Evolutionary conservation across 768 basidiomycete genomes (phyloP), one percentile per base, ranked within the genome.

Genomic region (Tricholomella constricta): DNA sequence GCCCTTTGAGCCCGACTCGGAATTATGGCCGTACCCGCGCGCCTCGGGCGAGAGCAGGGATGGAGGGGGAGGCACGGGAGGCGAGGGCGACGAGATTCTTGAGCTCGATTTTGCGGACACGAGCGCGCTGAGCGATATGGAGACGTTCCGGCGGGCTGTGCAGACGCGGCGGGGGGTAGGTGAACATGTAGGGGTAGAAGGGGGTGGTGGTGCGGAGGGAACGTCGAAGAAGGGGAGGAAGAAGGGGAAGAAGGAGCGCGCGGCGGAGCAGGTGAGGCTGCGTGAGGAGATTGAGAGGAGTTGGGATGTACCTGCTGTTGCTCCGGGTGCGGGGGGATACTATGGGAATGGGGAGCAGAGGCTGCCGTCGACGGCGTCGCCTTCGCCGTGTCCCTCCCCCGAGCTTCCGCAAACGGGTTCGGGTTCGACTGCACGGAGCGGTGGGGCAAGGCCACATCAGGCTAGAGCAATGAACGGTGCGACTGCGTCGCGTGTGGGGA

Each of bases 101-200:
- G 89, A 90, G 65, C 81, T 91, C 45, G 86, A 88, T 64, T 91
- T 88, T 61, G 77, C 78, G 5, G 89, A 90, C 50, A 90, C 80
- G 37, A 84, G 86, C 52, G 83, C 85, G 19, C 66, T 91, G 61
- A 88, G 86, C 63, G 84, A 90, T 58, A 81, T 82, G 2, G 78
- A 78, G 43, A 78, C 79, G 9, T 88, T 87, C 60, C 68, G 69
- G 26, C 67, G 68, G 61, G 76, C 48, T 38, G 41, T 29, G 27
- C 22, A 41, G 45, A 15, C 2, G n/a, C 10, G 23, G 38, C 47
- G 48, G 32, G 14, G 14, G 14, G 9, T 4, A 9, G 14, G 9
- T 10, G 2, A 3, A 10, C 3, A 10, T 32, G 31, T 11, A 25
- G 38, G 17, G 38, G 25, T 29, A 23, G 29, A 58, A 45, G 29